Percentiles rank a stretch among this genome's conserved stretches.
Conservation (phyloP, 805 yeast genomes). For the Hanseniaspora clermontiae region DNA sequence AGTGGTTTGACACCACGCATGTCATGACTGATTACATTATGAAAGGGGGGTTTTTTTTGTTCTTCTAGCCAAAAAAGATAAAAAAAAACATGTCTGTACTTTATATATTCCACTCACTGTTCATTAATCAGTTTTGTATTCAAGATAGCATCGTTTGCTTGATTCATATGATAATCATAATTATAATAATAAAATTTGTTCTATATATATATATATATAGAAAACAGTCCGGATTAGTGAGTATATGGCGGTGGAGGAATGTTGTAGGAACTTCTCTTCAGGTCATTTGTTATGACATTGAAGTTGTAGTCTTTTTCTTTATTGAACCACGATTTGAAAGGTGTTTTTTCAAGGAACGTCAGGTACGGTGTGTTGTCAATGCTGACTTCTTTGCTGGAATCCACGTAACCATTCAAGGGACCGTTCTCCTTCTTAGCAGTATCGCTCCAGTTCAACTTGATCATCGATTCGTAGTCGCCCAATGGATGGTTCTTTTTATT, state of each 20-base stretch:
- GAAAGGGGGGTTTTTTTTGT: no score
- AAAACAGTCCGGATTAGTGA: not conserved
- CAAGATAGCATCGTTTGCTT: no score
- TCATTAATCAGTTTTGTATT: no score
- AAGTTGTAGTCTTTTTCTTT: not conserved
- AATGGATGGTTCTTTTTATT: not conserved
- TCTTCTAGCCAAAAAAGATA: no score
- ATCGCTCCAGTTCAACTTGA: slow-evolving; percentile 9
- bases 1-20: no score
- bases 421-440: not conserved
- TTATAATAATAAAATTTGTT: not conserved
- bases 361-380: not conserved
- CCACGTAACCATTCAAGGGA: not conserved
- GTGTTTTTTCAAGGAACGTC: slow-evolving; percentile 6
- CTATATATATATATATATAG: not conserved
- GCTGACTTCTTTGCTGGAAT: not conserved
- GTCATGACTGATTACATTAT: no score
- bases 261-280: not conserved
- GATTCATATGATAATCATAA: not conserved
- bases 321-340: slow-evolving; percentile 6
- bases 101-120: no score
- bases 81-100: no score
- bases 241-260: slow-evolving; percentile 13
- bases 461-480: not conserved
- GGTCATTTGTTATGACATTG: not conserved